A percentile compares a stretch with the other conserved stretches of the same genome.
phyloP scores from a whole-genome alignment of 2,329 filamentous ascomycete species.

The Aphanocladium album region DNA sequence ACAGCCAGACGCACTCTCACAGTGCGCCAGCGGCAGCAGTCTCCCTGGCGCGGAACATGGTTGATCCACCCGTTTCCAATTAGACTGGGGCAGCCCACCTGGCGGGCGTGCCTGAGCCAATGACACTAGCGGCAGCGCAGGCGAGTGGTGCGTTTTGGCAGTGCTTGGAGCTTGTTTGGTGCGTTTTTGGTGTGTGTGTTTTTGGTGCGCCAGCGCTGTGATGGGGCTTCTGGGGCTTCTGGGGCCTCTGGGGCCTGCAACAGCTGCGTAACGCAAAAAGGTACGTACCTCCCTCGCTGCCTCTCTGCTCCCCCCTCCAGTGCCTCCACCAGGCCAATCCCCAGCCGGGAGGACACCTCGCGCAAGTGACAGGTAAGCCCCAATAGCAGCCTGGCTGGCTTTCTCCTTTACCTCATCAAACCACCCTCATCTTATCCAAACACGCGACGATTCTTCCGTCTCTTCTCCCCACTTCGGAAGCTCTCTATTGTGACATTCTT shows the following conservation, averaged over 20 bases:
- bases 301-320: not conserved
- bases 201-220: not conserved
- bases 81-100: conserved; percentile 5
- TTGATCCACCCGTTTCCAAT: conserved; percentile 12
- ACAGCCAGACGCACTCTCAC: too few species aligned
- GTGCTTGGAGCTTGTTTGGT: not conserved
- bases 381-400: not conserved
- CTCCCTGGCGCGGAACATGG: conserved; percentile 7
- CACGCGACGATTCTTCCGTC: conserved; percentile 16
- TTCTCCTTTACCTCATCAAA: conserved; percentile 14
- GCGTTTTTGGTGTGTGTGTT: not conserved
- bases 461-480: conserved; percentile 5
- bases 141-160: not conserved
- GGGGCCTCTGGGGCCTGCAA: too few species aligned
- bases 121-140: not conserved
- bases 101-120: conserved; percentile 5
- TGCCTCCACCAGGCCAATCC: not conserved
- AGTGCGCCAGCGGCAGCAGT: too few species aligned
- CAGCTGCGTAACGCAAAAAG: not conserved
- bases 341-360: conserved; percentile 4
- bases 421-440: conserved; percentile 8
- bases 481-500: conserved; percentile 4
- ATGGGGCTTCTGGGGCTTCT: too few species aligned
- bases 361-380: conserved; percentile 14
- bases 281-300: not conserved